These are phyloP conservation scores for Phytophthora rubi DNA, from an alignment of 352 stramenopile genomes.

Conservation along the genomic window DNA sequence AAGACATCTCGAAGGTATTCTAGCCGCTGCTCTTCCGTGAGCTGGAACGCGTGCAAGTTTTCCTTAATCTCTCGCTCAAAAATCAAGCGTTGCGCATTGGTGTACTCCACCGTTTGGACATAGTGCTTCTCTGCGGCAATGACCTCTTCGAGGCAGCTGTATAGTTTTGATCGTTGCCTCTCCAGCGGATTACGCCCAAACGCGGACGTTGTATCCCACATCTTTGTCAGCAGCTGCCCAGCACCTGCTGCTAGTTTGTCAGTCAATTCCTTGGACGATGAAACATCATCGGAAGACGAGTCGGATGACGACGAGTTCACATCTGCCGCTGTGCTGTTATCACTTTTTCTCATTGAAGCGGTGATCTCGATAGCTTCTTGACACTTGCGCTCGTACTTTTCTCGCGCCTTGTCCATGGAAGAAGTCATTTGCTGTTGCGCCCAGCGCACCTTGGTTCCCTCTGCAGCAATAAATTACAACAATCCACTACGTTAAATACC, in stretches of 20 bases:
- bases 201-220: slow-evolving; percentile 79
- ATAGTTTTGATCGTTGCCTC: slow-evolving; percentile 67
- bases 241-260: slow-evolving; percentile 65
- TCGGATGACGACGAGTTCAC: slow-evolving; percentile 12
- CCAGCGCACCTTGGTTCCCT: slow-evolving; percentile 75
- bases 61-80: slow-evolving; percentile 79
- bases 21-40: slow-evolving; percentile 85
- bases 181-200: slow-evolving; percentile 73
- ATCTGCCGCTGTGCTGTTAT: slow-evolving; percentile 17
- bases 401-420: slow-evolving; percentile 73
- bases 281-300: slow-evolving; percentile 32
- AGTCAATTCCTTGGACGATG: slow-evolving; percentile 55
- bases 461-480: slow-evolving; percentile 27
- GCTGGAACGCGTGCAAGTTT: slow-evolving; percentile 80
- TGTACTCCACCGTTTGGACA: slow-evolving; percentile 66
- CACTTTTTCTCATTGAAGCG: slow-evolving; percentile 38
- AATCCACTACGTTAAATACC: slow-evolving; percentile 13
- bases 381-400: slow-evolving; percentile 83
- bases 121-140: slow-evolving; percentile 76
- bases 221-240: slow-evolving; percentile 79
- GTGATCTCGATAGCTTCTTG: slow-evolving; percentile 69
- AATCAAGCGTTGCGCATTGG: slow-evolving; percentile 68
- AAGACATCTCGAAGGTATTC: slow-evolving; percentile 84
- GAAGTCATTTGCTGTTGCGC: slow-evolving; percentile 65
- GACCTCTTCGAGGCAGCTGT: slow-evolving; percentile 68